Conservation (phyloP, 768 basidiomycete genomes). For the Boletellus sp. region DNA sequence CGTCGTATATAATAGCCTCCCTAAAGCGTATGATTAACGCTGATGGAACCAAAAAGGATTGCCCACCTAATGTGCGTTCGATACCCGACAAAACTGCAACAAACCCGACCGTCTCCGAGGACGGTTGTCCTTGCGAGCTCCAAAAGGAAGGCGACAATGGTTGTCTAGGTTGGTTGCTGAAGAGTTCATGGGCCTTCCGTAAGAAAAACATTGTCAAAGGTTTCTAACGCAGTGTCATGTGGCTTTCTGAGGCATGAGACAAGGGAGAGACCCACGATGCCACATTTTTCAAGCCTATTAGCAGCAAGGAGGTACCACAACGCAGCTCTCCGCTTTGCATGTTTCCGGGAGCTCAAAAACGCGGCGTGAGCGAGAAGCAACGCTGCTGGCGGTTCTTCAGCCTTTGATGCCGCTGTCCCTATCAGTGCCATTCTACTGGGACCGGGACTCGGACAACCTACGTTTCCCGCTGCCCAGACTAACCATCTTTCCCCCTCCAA, state of each 20-base stretch:
- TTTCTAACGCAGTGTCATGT: constrained; percentile 49
- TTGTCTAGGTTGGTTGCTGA: constrained; percentile 48
- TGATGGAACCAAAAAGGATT: constrained; percentile 3
- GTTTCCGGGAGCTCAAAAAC: constrained; percentile 57
- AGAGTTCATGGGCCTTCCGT: constrained; percentile 64
- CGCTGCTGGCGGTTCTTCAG: constrained; percentile 78
- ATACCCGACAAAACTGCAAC: constrained; percentile 67
- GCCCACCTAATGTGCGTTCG: constrained; percentile 71
- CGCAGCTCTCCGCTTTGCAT: constrained; percentile 59
- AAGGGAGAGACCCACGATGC: constrained; percentile 57
- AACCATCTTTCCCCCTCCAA: constrained; percentile 84
- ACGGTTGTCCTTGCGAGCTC: constrained; percentile 58
- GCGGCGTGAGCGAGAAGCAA: constrained; percentile 82
- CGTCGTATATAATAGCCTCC: constrained; percentile 85
- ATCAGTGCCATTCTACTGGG: constrained; percentile 22
- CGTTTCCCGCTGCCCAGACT: constrained; percentile 80
- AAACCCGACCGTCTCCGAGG: constrained; percentile 43
- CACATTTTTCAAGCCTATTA: constrained; percentile 75
- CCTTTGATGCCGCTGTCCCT: constrained; percentile 43
- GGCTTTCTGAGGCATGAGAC: constrained; percentile 2
- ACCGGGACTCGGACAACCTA: constrained; percentile 36
- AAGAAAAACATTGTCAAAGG: constrained; percentile 81
- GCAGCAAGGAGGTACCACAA: constrained; percentile 80
- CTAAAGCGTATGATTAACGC: constrained; percentile 37
- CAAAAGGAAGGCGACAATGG: constrained; percentile 77